Base-by-base conservation (phyloP, 768 basidiomycete species). In the Dictyophora rubrovolvata region DNA sequence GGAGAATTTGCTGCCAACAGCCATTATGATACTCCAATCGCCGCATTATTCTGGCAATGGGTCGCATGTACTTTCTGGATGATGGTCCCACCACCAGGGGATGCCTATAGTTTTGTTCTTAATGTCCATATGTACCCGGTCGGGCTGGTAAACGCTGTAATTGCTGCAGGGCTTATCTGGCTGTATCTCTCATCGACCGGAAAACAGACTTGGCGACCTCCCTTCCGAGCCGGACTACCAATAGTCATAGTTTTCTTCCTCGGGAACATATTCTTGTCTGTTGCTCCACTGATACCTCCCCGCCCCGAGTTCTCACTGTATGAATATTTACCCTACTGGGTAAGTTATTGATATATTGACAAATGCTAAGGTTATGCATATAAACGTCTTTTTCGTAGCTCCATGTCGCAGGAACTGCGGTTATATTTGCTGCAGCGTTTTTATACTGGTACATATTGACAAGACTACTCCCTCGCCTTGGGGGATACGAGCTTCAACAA, bases 81-180 rank as follows among this genome's bases (percentile, higher is more conserved):
- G 51, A 63, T 81, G 6, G 74, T 75, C 1, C 74, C 83, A 0
- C 88, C 87, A 0, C 77, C 85, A 0, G 87, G 89, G 2, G 87
- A 89, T 63, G 85, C 85, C 0, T 90, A 87, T 65, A 74, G 82
- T 33, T 87, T 90, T 69, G 75, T 83, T 64, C 74, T 86, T 58
- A 85, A 80, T 36, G 64, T 56, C 18, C 51, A 33, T 28, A 51
- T 21, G 0, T 86, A 85, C 63, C 81, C 81, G 3, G 61, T 75
- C 17, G 72, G 80, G 1, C 65, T 86, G 20, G 76, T 86, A 64
- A 85, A 87, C 68, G 71, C 77, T 1, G 65, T 81, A 9, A 79
- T 86, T 2, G 79, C 85, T 0, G 72, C 79, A 9, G 87, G 87
- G 0, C 71, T 87, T 1, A 69, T 87, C 18, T 72, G 85, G n/a